Base-by-base conservation (phyloP, 371 early-diverging fungal species). In the Gilbertella persicaria region DNA sequence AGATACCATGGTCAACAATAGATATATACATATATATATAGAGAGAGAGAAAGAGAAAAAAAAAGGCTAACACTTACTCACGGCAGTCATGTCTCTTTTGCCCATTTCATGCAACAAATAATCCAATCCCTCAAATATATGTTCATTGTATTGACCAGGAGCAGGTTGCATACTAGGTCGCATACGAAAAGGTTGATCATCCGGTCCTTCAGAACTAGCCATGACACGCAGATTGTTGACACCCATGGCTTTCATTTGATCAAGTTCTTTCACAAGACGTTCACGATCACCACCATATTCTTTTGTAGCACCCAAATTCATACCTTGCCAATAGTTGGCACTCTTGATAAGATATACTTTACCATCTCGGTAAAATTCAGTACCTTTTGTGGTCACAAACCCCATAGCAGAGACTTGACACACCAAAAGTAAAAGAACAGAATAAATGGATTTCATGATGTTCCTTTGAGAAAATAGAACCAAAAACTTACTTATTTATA, bases 311-410 rank as follows among this genome's bases (percentile, higher is more conserved):
- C 80, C 85, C n/a, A 88, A 67, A 59, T 85, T 82, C 78, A 88
- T 86, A 9, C 85, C 88, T 47, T 87, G 84, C 88, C 88, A 88
- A 51, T 86, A 88, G 56, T 88, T 88, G 44, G 88, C 84, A 3
- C 85, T 83, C 3, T 57, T 66, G 1, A 85, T 59, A 3, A 50
- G 46, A 45, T 79, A 76, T 4, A 54, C 46, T 25, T 66, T 46
- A 9, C 66, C 69, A 38, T 71, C 26, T 0, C 50, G 60, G 21
- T 33, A 53, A 41, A 75, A 75, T 9, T 49, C 55, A 1, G 45
- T 50, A 3, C 58, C 64, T 14, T 63, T 43, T 5, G 71, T 66
- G 12, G 39, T 40, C 24, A 72, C 62, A 57, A 62, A 71, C 9
- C 33, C 19, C 8, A 4, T 42, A 10, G n/a, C n/a, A n/a, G n/a